Base-by-base conservation (phyloP, 192 early-diverging fungal genomes). In the Funneliformis mosseae region DNA sequence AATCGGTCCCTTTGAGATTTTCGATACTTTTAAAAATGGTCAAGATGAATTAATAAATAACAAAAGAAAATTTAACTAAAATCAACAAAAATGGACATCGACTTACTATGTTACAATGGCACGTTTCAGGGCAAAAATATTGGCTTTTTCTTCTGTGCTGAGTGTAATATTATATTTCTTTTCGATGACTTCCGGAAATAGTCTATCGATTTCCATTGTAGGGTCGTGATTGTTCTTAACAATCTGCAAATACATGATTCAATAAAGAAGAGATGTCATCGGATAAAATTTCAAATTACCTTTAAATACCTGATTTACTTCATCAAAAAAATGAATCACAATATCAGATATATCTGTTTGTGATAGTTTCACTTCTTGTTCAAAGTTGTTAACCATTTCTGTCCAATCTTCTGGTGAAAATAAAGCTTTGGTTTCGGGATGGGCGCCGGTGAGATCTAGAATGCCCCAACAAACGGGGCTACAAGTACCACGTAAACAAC, bases 341-440 rank as follows among this genome's bases (percentile, higher is more conserved):
- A 73, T 73, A 28, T 80, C 33, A 73, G 79, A 25, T 63, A 80
- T 63, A 70, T 80, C 28, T 74, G 48, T 46, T 73, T 80, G 50
- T 41, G 38, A 62, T 73, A 59, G 33, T n/a, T 73, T 80, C 61
- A 80, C 60, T 50, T 80, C 70, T 23, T 80, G 28, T 42, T 80
- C 69, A 59, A 80, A 80, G 46, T 73, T 80, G 41, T 80, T 80
- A n/a, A 80, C n/a, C 69, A 80, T 80, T 23, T 80, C 79, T 8
- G 25, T 28, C 79, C 79, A 80, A 55, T 73, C 79, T 60, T 80
- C 55, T 42, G 72, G 18, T 28, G 79, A 60, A 59, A 80, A 80
- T 14, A 80, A 73, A 45, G 12, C 21, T 62, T 80, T 80, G 6
- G 68, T 74, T 62, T 80, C 79, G 33, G 79, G 69, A 60, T 80